Evolutionary conservation across 192 early-diverging fungal genomes (phyloP), one percentile per base, ranked within the genome.

Genomic region (Coemansia sp.): DNA sequence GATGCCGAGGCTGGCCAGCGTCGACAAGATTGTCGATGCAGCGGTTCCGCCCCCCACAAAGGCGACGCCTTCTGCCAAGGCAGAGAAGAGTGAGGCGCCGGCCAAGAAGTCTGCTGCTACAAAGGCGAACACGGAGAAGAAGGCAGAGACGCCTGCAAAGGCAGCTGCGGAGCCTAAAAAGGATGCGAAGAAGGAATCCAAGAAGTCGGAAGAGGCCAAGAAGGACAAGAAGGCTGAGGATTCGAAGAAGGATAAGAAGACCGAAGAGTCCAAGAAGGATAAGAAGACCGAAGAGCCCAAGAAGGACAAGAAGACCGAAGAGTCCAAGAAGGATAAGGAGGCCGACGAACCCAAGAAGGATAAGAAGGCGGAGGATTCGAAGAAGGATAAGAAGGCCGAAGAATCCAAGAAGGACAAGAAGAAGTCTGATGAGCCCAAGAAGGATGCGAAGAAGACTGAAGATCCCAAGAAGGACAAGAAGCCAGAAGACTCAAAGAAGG

Each of bases 11-110:
- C 33, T 59, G 20, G 25, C 56, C 17, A 44, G 54, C 30, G 51
- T 56, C 11, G 48, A 32, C 33, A 59, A 53, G 19, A 22, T 59
- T 7, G 41, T 53, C 16, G 44, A 46, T 5, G 49, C 55, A 1
- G 55, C 51, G 9, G 19, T 59, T 7, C 56, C 55, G 9, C 27
- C 35, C 9, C 42, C 54, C 9, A 41, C 27, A 19, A 64, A 60
- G 22, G 43, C 37, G 18, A 30, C 54, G 17, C 13, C 47, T 28
- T 29, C 46, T n/a, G 32, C 31, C 26, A 44, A 48, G 49, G 44
- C 37, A 16, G 29, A 46, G 32, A 49, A 56, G 44, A 23, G 38
- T 3, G 42, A 36, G 13, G 38, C 36, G 35, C 23, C 21, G 0
- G 35, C 16, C 10, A 12, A 38, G 20, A 14, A 40, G 20, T 11